Percentiles rank a stretch among this genome's conserved stretches.
phyloP scores from a whole-genome alignment of 805 yeast species.

The Kodamaea sagamina region DNA sequence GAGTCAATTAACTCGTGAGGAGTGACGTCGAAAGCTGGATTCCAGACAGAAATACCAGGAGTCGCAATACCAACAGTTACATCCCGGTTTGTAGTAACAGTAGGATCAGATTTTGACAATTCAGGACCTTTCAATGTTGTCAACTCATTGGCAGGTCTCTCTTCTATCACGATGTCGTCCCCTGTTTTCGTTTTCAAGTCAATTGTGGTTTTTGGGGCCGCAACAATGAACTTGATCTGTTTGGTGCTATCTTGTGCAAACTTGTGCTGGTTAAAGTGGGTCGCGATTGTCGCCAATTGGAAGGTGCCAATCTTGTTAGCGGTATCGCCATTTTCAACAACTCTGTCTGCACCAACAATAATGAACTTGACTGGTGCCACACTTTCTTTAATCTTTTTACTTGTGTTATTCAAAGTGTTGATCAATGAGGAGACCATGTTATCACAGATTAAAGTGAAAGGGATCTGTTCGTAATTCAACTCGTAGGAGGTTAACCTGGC shows the following conservation, averaged over 20 bases:
- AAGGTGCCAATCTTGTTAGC: conserved; percentile 97
- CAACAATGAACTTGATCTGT: conserved; percentile 81
- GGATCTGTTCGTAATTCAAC: conserved; percentile 79
- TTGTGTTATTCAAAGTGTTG: conserved; percentile 39
- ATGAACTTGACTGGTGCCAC: conserved; percentile 78
- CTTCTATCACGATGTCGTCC: conserved; percentile 78
- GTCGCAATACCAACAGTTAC: conserved; percentile 79
- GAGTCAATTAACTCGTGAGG: conserved; percentile 82
- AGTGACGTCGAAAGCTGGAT: conserved; percentile 94
- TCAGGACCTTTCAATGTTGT: conserved; percentile 68
- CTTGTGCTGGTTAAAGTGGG: conserved; percentile 37
- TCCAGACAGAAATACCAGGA: conserved; percentile 84
- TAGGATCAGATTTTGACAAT: conserved; percentile 3
- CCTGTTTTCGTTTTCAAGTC: conserved; percentile 71
- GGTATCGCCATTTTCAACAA: conserved; percentile 90
- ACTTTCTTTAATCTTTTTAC: conserved; percentile 24
- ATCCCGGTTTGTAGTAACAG: conserved; percentile 31
- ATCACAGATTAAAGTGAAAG: conserved; percentile 86
- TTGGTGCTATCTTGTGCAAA: conserved; percentile 13
- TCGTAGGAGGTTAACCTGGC: conserved; percentile 92
- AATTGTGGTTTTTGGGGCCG: conserved; percentile 92
- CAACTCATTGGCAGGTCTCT: conserved; percentile 79
- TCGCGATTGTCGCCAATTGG: conserved; percentile 77
- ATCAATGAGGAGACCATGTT: conserved; percentile 86
- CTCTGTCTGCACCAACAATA: conserved; percentile 94